A percentile compares a stretch with the other conserved stretches of the same genome.
Evolutionary conservation across 306 rosid genomes (phyloP).

Genomic region (Castanea sativa): DNA sequence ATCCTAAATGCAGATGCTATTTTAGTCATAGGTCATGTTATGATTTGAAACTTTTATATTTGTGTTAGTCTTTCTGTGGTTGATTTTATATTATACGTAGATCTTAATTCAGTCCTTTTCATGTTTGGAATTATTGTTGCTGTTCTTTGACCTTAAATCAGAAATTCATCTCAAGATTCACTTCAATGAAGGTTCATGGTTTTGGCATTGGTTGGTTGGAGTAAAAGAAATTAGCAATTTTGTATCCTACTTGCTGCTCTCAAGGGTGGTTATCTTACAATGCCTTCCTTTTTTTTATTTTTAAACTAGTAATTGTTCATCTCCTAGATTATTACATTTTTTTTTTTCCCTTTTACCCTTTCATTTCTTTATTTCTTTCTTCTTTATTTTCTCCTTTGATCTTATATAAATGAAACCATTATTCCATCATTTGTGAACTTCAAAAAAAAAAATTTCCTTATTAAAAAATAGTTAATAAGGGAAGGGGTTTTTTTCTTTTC

Average conservation of each 20-base stretch:
- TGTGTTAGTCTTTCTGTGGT: constrained; percentile 7
- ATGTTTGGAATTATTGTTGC: constrained; percentile 14
- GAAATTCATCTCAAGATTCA: constrained; percentile 44
- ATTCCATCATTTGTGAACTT: constrained; percentile 7
- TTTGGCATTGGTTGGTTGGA: constrained; percentile 50
- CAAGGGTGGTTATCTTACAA: constrained; percentile 21
- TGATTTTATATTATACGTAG: constrained; percentile 18
- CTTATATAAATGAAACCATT: not conserved
- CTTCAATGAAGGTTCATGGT: constrained; percentile 48
- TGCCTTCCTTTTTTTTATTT: not conserved
- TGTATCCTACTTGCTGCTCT: constrained; percentile 60
- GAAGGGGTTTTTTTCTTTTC: not conserved
- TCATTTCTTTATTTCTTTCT: constrained; percentile 1
- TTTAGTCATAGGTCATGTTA: constrained; percentile 9
- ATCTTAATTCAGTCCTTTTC: constrained; percentile 11
- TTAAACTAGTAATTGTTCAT: constrained; percentile 9
- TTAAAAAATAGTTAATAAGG: not conserved
- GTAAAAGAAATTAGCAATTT: constrained; percentile 40
- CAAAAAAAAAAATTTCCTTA: too few relatives aligned
- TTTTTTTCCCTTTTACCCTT: not conserved
- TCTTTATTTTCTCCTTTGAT: not conserved
- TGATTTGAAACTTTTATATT: not conserved
- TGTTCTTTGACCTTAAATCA: constrained; percentile 52
- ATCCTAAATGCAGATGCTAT: not conserved
- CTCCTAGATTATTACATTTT: not conserved